A percentile compares a stretch with the other conserved stretches of the same genome.
phyloP scores from a whole-genome alignment of 495 filamentous ascomycete species.

The Neurospora sp. region DNA sequence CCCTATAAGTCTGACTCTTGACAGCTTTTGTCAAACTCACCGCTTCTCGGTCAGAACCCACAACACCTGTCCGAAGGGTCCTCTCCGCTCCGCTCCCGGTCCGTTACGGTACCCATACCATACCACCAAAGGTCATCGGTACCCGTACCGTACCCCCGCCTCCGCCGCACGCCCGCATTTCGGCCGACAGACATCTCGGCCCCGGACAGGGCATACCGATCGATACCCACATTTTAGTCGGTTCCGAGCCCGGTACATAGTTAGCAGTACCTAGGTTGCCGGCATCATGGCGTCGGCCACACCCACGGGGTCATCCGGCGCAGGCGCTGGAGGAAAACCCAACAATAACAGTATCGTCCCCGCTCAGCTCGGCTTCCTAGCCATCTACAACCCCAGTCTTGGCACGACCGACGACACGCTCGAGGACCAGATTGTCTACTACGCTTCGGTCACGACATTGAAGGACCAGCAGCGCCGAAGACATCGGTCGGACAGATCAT shows the following conservation, averaged over 20 bases:
- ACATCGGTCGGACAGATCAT: background rate
- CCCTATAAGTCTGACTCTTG: background rate
- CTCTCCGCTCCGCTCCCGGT: background rate
- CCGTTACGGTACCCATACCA: background rate
- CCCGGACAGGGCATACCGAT: background rate
- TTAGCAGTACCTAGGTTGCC: background rate
- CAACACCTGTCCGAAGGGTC: background rate
- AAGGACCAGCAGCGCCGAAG: slow-evolving; percentile 15
- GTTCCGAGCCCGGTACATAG: background rate
- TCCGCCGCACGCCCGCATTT: background rate
- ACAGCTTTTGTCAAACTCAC: background rate
- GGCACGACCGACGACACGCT: slow-evolving; percentile 80
- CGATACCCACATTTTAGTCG: background rate
- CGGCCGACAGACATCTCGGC: background rate
- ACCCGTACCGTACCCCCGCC: background rate
- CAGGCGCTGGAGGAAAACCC: background rate
- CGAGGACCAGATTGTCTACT: slow-evolving; percentile 86
- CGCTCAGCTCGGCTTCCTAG: slow-evolving; percentile 76
- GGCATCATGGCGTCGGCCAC: background rate
- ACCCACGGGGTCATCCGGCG: background rate
- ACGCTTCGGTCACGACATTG: slow-evolving; percentile 54
- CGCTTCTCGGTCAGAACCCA: background rate
- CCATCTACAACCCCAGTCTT: slow-evolving; percentile 91
- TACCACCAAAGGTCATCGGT: background rate
- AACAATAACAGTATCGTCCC: slow-evolving; percentile 41